Conservation (phyloP, 352 stramenopile genomes). For the Phytophthora niederhauseri region DNA sequence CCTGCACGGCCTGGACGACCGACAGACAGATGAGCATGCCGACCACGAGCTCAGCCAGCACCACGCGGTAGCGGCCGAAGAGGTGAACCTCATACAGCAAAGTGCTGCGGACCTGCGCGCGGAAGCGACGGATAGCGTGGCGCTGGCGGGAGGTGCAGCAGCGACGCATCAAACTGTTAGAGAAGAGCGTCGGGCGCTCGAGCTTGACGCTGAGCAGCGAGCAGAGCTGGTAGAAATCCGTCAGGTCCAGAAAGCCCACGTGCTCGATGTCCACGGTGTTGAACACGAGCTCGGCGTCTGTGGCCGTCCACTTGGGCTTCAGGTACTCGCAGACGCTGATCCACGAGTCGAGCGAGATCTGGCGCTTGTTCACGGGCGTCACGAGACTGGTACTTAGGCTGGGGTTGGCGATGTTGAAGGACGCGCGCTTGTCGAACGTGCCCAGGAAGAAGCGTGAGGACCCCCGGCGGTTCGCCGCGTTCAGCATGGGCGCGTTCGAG, state of each 20-base stretch:
- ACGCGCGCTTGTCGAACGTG: conserved; percentile 43
- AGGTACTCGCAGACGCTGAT: conserved; percentile 75
- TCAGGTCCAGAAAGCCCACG: conserved; percentile 61
- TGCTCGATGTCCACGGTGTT: conserved; percentile 80
- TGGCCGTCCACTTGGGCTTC: conserved; percentile 74
- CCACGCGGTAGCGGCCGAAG: conserved; percentile 68
- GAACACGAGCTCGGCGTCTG: conserved; percentile 78
- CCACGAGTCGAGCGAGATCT: conserved; percentile 77
- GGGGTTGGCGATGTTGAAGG: conserved; percentile 46
- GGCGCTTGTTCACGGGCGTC: conserved; percentile 49
- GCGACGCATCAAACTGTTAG: conserved; percentile 48
- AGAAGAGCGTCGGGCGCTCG: conserved; percentile 53
- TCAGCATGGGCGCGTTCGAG: conserved; percentile 40
- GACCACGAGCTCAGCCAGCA: conserved; percentile 76
- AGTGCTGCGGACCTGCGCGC: conserved; percentile 53
- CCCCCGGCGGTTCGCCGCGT: conserved; percentile 48
- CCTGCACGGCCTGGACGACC: conserved; percentile 79
- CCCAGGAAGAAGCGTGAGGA: conserved; percentile 70
- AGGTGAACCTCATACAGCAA: conserved; percentile 69
- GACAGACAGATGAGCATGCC: conserved; percentile 78
- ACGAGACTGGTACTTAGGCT: conserved; percentile 36
- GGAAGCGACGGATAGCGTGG: conserved; percentile 58
- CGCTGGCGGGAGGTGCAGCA: conserved; percentile 52
- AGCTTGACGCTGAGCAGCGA: conserved; percentile 78
- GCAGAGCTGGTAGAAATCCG: conserved; percentile 81